Base-by-base conservation (phyloP, 805 yeast species). In the Ogataea siamensis region DNA sequence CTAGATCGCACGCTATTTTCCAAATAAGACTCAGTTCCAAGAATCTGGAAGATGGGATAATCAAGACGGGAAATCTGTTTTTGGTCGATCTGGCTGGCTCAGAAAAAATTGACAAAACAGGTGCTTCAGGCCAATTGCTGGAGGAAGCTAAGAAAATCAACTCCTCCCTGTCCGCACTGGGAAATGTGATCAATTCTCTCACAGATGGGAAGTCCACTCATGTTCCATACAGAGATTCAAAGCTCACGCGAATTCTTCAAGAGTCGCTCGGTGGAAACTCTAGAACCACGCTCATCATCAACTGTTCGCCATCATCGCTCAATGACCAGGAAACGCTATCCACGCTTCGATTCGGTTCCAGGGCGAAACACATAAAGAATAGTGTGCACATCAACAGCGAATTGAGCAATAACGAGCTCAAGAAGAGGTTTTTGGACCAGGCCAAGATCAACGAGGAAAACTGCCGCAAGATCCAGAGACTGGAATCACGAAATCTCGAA, bases 61-160 rank as follows among this genome's bases (percentile, higher is more conserved):
- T 74, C 14, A 82, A 76, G 54, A 67, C 71, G 25, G 81, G 88
- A 5, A 78, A 75, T 42, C 66, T 87, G 43, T 83, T 80, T 50
- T 60, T 87, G 24, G 91, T 87, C 9, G 96, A 87, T 62, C 68
- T 87, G 46, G 95, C 95, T 0, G 95, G 96, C 5, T 80, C 91
- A 15, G 96, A 89, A 58, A 84, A 80, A 57, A 77, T 81, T 25
- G 78, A 78, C 41, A 82, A 79, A 46, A 78, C 93, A 0, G 91
- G 93, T 2, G 91, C 89, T 1, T 60, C 76, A 0, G 93, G 93
- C 1, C 78, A 77, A 49, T 71, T 80, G 2, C 63, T 84, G 6
- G 89, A 87, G 54, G 96, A 88, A 51, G 87, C 95, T 1, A 84
- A 84, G 53, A 85, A 82, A 44, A 83, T 88, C 50, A 89, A 88